phyloP scores from a whole-genome alignment of 2,329 filamentous ascomycete species.

The Penicillium oxalicum region DNA sequence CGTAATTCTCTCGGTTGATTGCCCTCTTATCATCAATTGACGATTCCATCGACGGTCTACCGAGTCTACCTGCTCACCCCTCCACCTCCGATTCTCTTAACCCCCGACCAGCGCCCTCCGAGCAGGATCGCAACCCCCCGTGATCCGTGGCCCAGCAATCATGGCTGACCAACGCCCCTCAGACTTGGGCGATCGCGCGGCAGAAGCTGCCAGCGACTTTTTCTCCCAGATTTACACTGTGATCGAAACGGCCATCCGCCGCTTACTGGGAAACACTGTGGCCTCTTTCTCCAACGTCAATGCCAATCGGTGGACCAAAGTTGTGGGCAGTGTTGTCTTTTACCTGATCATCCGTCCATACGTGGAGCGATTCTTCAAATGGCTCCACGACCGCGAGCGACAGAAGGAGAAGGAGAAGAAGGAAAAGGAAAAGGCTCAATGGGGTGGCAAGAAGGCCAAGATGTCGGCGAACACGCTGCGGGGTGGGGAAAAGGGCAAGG shows the following conservation, averaged over 20 bases:
- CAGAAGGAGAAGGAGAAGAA: conserved; percentile 50
- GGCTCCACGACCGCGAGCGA: conserved; percentile 41
- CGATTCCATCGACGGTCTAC: too few relatives aligned
- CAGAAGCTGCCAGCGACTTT: conserved; percentile 27
- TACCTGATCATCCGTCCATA: conserved; percentile 72
- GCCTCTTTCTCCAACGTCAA: conserved; percentile 41
- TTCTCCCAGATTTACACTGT: conserved; percentile 25
- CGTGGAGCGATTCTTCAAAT: conserved; percentile 61
- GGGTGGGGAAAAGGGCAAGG: conserved; percentile 51
- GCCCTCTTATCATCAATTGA: too few relatives aligned
- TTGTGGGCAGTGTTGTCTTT: conserved; percentile 64
- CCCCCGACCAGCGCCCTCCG: too few relatives aligned
- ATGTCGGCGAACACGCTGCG: conserved; percentile 62
- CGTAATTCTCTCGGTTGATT: not conserved
- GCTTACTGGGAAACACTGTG: conserved; percentile 38
- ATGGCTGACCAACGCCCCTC: conserved; percentile 18
- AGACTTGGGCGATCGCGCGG: conserved; percentile 20
- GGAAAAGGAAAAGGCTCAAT: conserved; percentile 47
- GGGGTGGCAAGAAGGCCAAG: conserved; percentile 44
- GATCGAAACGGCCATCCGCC: conserved; percentile 20
- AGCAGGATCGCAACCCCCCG: too few relatives aligned
- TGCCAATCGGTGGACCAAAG: conserved; percentile 53
- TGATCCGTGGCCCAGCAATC: not conserved
- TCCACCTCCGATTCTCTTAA: too few relatives aligned
- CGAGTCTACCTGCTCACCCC: too few relatives aligned